Conservation (phyloP, 164 flowering plant genomes). For the Magnolia sinica region DNA sequence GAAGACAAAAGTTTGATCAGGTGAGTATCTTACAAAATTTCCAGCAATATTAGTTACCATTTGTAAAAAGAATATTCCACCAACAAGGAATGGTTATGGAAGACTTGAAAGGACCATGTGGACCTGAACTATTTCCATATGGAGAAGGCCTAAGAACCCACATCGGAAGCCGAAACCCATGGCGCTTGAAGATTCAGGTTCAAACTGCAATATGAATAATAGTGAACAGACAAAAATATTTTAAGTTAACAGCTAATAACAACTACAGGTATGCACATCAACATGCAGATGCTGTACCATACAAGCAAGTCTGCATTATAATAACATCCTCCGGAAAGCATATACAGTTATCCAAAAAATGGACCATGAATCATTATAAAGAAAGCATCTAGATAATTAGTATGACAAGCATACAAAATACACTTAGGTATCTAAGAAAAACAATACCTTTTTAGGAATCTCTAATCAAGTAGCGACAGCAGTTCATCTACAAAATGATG, state of each 20-base stretch:
- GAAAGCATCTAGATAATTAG: background rate
- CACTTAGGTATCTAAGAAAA: background rate
- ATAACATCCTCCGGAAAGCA: background rate
- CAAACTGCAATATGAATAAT: conserved; percentile 59
- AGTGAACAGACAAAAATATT: background rate
- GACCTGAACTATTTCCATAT: conserved; percentile 99
- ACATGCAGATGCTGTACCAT: background rate
- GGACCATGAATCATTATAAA: background rate
- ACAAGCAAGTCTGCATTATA: background rate
- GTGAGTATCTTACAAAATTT: background rate
- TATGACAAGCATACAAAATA: background rate
- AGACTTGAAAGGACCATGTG: background rate
- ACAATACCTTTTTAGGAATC: background rate
- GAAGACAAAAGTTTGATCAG: conserved; percentile 12
- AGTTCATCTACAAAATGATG: background rate
- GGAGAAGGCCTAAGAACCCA: conserved; percentile 97
- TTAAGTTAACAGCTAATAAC: background rate
- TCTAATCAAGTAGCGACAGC: background rate
- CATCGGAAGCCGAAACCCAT: conserved; percentile 99
- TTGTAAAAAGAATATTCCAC: background rate
- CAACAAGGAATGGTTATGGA: background rate
- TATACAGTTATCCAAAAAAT: background rate
- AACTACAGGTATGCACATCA: background rate
- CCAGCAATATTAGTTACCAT: background rate
- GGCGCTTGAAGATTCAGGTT: conserved; percentile 95